phyloP scores from a whole-genome alignment of 257 asterid genomes.

The Capsicum chinense region DNA sequence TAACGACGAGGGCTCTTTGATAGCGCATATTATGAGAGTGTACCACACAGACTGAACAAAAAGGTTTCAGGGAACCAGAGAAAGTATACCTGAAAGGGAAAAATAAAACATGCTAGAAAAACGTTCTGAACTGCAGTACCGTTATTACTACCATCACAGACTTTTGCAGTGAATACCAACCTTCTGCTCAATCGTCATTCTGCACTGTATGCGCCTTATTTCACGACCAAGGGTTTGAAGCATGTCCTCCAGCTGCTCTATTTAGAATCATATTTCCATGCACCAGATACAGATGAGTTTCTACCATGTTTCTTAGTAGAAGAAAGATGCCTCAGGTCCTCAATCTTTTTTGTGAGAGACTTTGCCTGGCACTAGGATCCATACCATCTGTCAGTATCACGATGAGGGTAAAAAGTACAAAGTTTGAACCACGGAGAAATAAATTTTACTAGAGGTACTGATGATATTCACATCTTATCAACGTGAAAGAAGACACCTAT shows the following conservation, averaged over 20 bases:
- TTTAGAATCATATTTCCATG: conserved; percentile 44
- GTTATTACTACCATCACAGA: not conserved
- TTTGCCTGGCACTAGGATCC: conserved; percentile 59
- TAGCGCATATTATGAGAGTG: conserved; percentile 17
- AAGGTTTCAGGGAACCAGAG: conserved; percentile 10
- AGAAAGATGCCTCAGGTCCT: conserved; percentile 52
- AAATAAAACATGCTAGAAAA: conserved; percentile 26
- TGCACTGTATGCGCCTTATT: conserved; percentile 55
- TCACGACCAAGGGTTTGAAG: conserved; percentile 57
- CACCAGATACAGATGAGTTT: conserved; percentile 35
- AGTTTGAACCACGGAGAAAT: not conserved
- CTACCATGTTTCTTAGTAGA: conserved; percentile 33
- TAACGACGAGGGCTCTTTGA: conserved; percentile 3
- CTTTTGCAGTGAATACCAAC: conserved; percentile 38
- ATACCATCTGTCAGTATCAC: conserved; percentile 11
- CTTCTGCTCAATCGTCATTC: conserved; percentile 64
- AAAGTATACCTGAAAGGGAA: not conserved
- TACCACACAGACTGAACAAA: conserved; percentile 4
- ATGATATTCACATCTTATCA: not conserved
- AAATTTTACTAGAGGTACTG: not conserved
- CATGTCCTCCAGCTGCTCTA: conserved; percentile 58
- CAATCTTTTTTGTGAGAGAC: conserved; percentile 57
- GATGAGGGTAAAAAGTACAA: not conserved
- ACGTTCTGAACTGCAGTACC: not conserved
- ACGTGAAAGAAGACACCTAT: not conserved